Evolutionary conservation across 495 filamentous ascomycete genomes (phyloP).

Genomic region (Aspergillus heteromorphus): DNA sequence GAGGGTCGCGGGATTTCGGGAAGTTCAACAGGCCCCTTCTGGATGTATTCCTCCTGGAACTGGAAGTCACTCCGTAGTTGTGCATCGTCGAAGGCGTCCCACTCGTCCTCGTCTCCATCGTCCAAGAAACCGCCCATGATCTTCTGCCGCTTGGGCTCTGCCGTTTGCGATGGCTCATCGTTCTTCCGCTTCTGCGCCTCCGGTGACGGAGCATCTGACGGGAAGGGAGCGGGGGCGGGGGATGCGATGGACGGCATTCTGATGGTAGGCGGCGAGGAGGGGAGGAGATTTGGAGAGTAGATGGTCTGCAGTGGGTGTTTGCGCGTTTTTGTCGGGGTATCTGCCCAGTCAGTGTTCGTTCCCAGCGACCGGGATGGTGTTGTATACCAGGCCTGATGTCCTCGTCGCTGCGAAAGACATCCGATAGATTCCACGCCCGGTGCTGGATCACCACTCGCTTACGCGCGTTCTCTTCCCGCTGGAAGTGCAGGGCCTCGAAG

Average conservation of each 20-base stretch:
- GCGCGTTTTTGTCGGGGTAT: conserved; percentile 35
- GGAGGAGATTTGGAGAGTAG: conserved; percentile 5
- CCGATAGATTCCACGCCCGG: conserved; percentile 50
- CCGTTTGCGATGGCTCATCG: conserved; percentile 30
- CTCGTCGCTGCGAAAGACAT: conserved; percentile 61
- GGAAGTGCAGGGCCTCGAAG: conserved; percentile 50
- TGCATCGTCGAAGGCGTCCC: conserved; percentile 23
- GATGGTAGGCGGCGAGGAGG: conserved; percentile 28
- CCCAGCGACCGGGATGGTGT: background rate
- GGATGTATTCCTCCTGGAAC: conserved; percentile 27
- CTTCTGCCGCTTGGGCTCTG: conserved; percentile 37
- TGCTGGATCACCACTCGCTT: conserved; percentile 63
- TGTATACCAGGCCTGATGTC: conserved; percentile 42
- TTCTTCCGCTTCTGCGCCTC: conserved; percentile 45
- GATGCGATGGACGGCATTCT: conserved; percentile 63
- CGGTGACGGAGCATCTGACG: too few species aligned
- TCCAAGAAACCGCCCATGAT: conserved; percentile 45
- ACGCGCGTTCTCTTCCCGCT: conserved; percentile 45
- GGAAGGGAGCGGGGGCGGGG: too few species aligned
- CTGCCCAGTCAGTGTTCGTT: conserved; percentile 17
- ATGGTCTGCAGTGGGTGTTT: conserved; percentile 14
- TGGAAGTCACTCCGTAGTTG: conserved; percentile 35
- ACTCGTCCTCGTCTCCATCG: conserved; percentile 30
- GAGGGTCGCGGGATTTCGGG: conserved; percentile 5
- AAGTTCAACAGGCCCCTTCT: conserved; percentile 11